A percentile compares a stretch with the other conserved stretches of the same genome.
Evolutionary conservation across 768 basidiomycete species (phyloP).

Genomic region (Dentipellis fragilis): DNA sequence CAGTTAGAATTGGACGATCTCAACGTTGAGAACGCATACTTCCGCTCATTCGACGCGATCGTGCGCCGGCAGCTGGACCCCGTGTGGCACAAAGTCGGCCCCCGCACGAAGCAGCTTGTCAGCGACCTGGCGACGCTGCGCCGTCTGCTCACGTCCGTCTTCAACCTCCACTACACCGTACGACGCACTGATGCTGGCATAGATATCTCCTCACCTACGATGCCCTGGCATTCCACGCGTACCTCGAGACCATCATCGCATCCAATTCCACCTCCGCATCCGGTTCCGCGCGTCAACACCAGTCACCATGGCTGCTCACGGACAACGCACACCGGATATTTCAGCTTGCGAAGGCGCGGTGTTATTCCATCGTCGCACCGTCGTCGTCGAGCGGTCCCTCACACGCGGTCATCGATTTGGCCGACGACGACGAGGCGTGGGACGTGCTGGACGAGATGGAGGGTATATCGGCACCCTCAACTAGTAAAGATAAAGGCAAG

Average conservation of each 20-base stretch:
- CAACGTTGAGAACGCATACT: conserved; percentile 87
- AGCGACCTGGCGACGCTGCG: conserved; percentile 79
- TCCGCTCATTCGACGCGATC: conserved; percentile 82
- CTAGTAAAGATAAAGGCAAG: conserved; percentile 3
- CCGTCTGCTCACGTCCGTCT: conserved; percentile 63
- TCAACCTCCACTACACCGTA: neutral
- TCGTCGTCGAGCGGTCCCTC: conserved; percentile 13
- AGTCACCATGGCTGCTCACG: conserved; percentile 84
- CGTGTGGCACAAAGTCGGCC: conserved; percentile 95
- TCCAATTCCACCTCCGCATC: conserved; percentile 40
- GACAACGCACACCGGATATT: conserved; percentile 88
- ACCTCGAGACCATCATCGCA: conserved; percentile 78
- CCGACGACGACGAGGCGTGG: conserved; percentile 68
- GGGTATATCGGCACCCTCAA: conserved; percentile 16
- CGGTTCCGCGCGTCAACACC: conserved; percentile 53
- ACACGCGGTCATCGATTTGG: conserved; percentile 26
- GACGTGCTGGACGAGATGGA: conserved; percentile 58
- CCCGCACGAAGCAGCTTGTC: conserved; percentile 86
- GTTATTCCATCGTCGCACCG: conserved; percentile 44
- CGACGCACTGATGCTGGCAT: neutral
- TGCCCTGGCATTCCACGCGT: conserved; percentile 80
- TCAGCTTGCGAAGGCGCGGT: conserved; percentile 68
- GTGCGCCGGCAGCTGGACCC: conserved; percentile 86
- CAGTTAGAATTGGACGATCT: conserved; percentile 93
- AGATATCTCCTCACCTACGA: conserved; percentile 89